Percentiles rank a stretch among this genome's conserved stretches.
Conservation (phyloP, 768 basidiomycete genomes). For the Mycena galopus region DNA sequence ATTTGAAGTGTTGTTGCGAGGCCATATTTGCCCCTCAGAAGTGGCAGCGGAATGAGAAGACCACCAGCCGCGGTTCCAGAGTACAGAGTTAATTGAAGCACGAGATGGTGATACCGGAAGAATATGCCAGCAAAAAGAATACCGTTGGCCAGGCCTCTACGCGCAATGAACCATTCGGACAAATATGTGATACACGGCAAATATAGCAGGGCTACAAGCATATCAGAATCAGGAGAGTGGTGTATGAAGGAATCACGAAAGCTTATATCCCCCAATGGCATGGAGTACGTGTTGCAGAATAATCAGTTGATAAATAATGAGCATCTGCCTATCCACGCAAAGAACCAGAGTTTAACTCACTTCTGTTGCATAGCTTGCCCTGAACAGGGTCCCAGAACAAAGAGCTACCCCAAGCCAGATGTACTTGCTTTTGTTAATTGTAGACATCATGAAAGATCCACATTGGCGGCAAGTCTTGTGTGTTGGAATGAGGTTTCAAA, state of each 20-base stretch:
- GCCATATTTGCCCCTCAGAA: too few relatives aligned
- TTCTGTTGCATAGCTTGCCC: constrained; percentile 40
- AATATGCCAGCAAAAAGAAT: constrained; percentile 46
- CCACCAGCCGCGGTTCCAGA: too few relatives aligned
- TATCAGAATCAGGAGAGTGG: neutral
- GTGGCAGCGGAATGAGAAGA: too few relatives aligned
- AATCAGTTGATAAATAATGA: constrained; percentile 28
- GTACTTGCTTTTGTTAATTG: too few relatives aligned
- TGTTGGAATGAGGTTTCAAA: too few relatives aligned
- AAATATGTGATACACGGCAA: constrained; percentile 42
- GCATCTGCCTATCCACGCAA: neutral
- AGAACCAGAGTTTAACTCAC: constrained; percentile 1
- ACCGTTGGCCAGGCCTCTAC: constrained; percentile 41
- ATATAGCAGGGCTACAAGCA: constrained; percentile 40
- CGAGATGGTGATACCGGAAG: neutral
- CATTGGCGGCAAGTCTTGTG: too few relatives aligned
- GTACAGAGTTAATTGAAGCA: too few relatives aligned
- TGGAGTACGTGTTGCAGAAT: constrained; percentile 43
- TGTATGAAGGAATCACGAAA: constrained; percentile 2
- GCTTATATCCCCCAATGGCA: constrained; percentile 41
- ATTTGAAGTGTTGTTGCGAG: too few relatives aligned
- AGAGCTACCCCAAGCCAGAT: constrained; percentile 42
- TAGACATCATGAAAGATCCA: too few relatives aligned
- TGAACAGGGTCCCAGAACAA: constrained; percentile 40
- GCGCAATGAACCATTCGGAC: constrained; percentile 49